These are phyloP conservation scores for Suhomyces maxii DNA, from an alignment of 1,139 yeast species.

Conservation along the genomic window DNA sequence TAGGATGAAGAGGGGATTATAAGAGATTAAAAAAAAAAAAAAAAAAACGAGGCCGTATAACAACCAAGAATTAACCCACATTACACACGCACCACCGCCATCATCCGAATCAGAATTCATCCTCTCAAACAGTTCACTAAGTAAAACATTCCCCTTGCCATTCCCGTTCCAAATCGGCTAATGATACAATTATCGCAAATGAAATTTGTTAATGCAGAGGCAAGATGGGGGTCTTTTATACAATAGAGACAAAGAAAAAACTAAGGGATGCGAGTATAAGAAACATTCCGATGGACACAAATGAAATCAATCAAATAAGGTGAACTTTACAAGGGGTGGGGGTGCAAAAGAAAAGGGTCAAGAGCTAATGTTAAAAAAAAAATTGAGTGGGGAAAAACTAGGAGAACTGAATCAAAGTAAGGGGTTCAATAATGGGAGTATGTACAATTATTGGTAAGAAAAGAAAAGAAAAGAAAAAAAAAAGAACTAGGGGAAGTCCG, in stretches of 20 bases:
- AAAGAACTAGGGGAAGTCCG: too few relatives aligned
- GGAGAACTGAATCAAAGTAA: neutral
- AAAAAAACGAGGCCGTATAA: too few relatives aligned
- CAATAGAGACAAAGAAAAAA: neutral
- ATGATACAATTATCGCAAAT: neutral
- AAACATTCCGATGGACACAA: neutral
- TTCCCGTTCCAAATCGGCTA: neutral
- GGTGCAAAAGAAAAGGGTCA: neutral
- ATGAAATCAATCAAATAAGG: neutral
- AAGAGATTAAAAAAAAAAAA: too few relatives aligned
- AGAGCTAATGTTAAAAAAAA: neutral
- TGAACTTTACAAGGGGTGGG: neutral
- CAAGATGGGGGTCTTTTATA: neutral
- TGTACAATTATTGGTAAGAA: too few relatives aligned
- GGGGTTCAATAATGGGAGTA: neutral
- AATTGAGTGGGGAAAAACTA: neutral
- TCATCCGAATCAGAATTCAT: too few relatives aligned
- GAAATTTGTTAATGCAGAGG: neutral
- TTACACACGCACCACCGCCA: too few relatives aligned
- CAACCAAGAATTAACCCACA: too few relatives aligned
- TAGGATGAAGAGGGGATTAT: too few relatives aligned
- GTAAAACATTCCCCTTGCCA: too few relatives aligned
- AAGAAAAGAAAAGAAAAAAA: too few relatives aligned
- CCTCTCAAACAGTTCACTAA: too few relatives aligned
- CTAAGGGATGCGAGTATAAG: neutral